These are phyloP conservation scores for grape (Vitis vinifera) DNA, from an alignment of 164 flowering plant species.

Conservation along the genomic window DNA sequence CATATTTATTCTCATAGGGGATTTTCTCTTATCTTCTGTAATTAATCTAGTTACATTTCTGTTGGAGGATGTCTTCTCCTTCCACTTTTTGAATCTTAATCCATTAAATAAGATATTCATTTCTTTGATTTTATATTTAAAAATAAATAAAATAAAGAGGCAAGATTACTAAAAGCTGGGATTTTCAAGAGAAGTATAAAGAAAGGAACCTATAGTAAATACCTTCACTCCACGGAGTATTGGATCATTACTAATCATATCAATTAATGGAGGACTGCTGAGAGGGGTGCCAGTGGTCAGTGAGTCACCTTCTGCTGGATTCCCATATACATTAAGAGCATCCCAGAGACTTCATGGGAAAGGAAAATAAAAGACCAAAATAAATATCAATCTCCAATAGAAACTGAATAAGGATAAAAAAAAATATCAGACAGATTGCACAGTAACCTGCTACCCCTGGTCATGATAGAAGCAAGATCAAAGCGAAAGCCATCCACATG, in stretches of 20 bases:
- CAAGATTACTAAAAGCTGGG: neutral
- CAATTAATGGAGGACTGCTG: conserved; percentile 77
- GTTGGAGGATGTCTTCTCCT: too few species aligned
- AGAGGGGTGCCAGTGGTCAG: conserved; percentile 89
- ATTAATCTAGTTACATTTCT: too few species aligned
- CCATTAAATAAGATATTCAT: too few species aligned
- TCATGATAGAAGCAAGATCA: conserved; percentile 96
- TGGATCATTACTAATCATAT: conserved; percentile 95
- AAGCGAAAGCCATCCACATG: conserved; percentile 99
- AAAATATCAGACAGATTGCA: conserved; percentile 13
- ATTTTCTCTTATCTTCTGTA: too few species aligned
- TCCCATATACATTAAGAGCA: conserved; percentile 81
- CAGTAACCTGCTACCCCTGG: conserved; percentile 85
- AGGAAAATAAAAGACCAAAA: conserved; percentile 6
- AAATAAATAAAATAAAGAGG: neutral
- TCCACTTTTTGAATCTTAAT: too few species aligned
- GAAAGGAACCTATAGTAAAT: conserved; percentile 4
- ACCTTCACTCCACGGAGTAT: conserved; percentile 90
- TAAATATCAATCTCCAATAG: conserved; percentile 6
- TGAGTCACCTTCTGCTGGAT: conserved; percentile 52
- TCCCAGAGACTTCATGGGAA: conserved; percentile 63
- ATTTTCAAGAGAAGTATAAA: neutral
- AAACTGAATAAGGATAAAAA: conserved; percentile 4
- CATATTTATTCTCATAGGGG: too few species aligned
- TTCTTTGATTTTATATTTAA: too few species aligned